These are phyloP conservation scores for Phialemoniopsis sp. DNA, from an alignment of 2,329 filamentous ascomycete species.

Conservation along the genomic window DNA sequence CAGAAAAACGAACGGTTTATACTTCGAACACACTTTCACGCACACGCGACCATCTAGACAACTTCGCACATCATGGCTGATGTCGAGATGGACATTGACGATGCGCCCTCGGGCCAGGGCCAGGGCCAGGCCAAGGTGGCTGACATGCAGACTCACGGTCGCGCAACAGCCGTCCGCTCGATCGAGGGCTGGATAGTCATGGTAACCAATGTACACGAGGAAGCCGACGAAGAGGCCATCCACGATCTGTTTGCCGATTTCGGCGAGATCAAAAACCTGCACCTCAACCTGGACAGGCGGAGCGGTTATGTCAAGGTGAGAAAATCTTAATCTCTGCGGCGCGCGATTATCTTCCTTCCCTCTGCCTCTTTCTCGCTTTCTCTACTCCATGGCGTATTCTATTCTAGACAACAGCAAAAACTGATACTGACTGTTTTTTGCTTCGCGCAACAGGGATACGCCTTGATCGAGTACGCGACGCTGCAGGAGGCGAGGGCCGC, in stretches of 20 bases:
- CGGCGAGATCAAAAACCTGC: constrained; percentile 83
- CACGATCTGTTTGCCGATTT: constrained; percentile 80
- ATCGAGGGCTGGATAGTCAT: constrained; percentile 90
- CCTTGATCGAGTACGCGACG: constrained; percentile 79
- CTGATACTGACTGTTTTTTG: not conserved
- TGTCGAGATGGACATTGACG: constrained; percentile 31
- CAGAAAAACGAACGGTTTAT: too few species aligned
- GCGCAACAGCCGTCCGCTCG: constrained; percentile 77
- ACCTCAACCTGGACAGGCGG: constrained; percentile 76
- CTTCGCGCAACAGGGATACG: constrained; percentile 61
- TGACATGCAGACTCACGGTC: constrained; percentile 68
- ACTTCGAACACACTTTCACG: too few species aligned
- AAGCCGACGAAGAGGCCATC: constrained; percentile 78
- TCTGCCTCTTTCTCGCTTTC: not conserved
- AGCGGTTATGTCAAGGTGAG: constrained; percentile 82
- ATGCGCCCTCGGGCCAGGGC: constrained; percentile 3
- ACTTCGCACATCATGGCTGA: constrained; percentile 9
- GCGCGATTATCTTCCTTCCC: constrained; percentile 6
- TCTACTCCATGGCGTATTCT: too few species aligned
- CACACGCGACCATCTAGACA: not conserved
- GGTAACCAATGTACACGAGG: constrained; percentile 83
- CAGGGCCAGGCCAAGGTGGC: constrained; percentile 38
- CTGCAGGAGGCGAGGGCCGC: constrained; percentile 76
- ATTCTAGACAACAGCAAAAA: too few species aligned
- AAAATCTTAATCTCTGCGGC: too few species aligned